phyloP scores from a whole-genome alignment of 768 basidiomycete genomes.

The Leccinum barrowsii region DNA sequence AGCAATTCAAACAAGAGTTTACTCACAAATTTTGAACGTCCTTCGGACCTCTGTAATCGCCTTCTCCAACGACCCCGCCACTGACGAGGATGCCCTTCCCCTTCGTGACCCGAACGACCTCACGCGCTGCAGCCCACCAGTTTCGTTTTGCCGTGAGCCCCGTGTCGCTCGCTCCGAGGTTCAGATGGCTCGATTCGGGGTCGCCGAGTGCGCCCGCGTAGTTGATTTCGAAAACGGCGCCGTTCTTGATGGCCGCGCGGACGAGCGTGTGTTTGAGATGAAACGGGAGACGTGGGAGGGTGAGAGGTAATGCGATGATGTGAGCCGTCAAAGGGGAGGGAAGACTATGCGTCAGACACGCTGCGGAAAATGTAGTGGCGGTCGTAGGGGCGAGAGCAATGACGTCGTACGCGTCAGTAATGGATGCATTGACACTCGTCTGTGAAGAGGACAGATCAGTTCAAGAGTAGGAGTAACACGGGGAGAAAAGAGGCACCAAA shows the following conservation, averaged over 20 bases:
- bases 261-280: constrained; percentile 81
- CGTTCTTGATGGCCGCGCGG: constrained; percentile 76
- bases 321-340: constrained; percentile 78
- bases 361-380: constrained; percentile 65
- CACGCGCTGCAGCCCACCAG: constrained; percentile 80
- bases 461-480: neutral
- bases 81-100: constrained; percentile 74
- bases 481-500: constrained; percentile 43
- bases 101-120: constrained; percentile 76
- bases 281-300: constrained; percentile 73
- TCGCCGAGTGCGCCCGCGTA: constrained; percentile 74
- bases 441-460: constrained; percentile 26
- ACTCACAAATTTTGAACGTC: constrained; percentile 77
- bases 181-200: constrained; percentile 42
- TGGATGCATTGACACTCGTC: constrained; percentile 65
- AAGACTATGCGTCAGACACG: constrained; percentile 74
- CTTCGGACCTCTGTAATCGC: constrained; percentile 64
- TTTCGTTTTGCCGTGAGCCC: constrained; percentile 63
- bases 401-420: constrained; percentile 70
- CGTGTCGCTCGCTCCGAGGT: constrained; percentile 49
- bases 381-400: constrained; percentile 76
- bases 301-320: constrained; percentile 76
- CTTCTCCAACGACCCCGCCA: constrained; percentile 57
- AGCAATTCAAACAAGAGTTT: neutral
- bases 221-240: constrained; percentile 77